Conservation (phyloP, 2,329 filamentous ascomycete genomes). For the Ascocoryne sarcoides region DNA sequence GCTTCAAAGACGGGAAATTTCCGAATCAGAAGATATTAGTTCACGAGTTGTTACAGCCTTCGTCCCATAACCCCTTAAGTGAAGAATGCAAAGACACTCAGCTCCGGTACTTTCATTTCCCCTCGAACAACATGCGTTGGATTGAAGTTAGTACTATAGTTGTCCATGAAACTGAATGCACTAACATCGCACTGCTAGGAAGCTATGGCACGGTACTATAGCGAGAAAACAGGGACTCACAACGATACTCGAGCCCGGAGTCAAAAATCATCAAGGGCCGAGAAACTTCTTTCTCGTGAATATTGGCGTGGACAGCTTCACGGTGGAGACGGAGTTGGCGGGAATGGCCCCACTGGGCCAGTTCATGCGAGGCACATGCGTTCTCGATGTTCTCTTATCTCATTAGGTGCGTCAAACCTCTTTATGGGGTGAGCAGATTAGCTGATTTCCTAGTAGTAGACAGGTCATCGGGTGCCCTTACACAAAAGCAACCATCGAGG, state of each 20-base stretch:
- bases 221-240: conserved; percentile 1
- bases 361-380: conserved; percentile 19
- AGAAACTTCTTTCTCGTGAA: conserved; percentile 13
- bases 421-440: neutral
- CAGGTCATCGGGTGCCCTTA: conserved; percentile 2
- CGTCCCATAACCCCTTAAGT: conserved; percentile 1
- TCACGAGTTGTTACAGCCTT: conserved; percentile 3
- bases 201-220: conserved; percentile 12
- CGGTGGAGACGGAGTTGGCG: conserved; percentile 6
- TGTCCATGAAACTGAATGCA: neutral
- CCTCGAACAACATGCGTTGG: conserved; percentile 19
- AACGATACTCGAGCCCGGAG: conserved; percentile 1
- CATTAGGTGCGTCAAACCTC: conserved; percentile 6
- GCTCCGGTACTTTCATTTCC: conserved; percentile 18
- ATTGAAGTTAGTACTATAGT: conserved; percentile 10
- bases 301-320: conserved; percentile 16
- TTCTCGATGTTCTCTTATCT: conserved; percentile 8
- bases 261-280: conserved; percentile 3
- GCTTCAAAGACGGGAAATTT: conserved; percentile 6
- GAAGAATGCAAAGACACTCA: neutral
- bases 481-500: neutral
- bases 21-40: conserved; percentile 9
- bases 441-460: conserved; percentile 2
- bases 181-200: conserved; percentile 2
- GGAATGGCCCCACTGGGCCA: conserved; percentile 5